Conservation (phyloP, 1,284 basidiomycete species). For the Rugosomyces carneus region DNA sequence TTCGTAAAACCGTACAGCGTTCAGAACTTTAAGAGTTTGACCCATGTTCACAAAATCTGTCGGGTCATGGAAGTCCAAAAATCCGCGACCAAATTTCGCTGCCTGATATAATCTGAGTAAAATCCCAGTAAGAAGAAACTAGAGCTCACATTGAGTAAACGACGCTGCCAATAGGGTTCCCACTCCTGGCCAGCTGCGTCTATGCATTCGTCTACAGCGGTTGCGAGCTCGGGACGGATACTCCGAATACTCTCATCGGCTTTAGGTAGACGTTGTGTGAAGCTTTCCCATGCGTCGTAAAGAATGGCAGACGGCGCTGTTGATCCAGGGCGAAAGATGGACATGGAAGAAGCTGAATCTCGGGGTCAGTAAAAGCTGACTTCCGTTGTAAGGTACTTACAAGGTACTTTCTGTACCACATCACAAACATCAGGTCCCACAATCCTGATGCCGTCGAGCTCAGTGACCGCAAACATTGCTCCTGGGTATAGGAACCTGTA, state of each 20-base stretch:
- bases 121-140: conserved; percentile 1
- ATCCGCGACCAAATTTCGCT: conserved; percentile 92
- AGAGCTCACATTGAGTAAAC: conserved; percentile 69
- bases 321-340: conserved; percentile 89
- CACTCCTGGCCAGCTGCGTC: conserved; percentile 92
- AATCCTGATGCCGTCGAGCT: conserved; percentile 84
- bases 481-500: conserved; percentile 77
- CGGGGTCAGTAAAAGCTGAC: conserved; percentile 1
- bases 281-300: conserved; percentile 90
- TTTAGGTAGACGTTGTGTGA: conserved; percentile 77
- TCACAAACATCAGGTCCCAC: conserved; percentile 79
- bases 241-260: conserved; percentile 90
- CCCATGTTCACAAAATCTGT: conserved; percentile 90
- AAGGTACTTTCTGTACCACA: conserved; percentile 89
- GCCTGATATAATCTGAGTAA: conserved; percentile 49
- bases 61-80: conserved; percentile 89
- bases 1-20: conserved; percentile 86
- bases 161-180: conserved; percentile 86
- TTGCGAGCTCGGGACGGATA: conserved; percentile 80
- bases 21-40: conserved; percentile 89
- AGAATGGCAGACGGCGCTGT: conserved; percentile 88
- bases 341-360: conserved; percentile 63
- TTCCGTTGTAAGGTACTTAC: conserved; percentile 37
- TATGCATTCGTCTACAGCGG: conserved; percentile 89
- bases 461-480: conserved; percentile 73